Conservation (phyloP, 2,329 filamentous ascomycete genomes). For the Sarocladiaceae sp. region DNA sequence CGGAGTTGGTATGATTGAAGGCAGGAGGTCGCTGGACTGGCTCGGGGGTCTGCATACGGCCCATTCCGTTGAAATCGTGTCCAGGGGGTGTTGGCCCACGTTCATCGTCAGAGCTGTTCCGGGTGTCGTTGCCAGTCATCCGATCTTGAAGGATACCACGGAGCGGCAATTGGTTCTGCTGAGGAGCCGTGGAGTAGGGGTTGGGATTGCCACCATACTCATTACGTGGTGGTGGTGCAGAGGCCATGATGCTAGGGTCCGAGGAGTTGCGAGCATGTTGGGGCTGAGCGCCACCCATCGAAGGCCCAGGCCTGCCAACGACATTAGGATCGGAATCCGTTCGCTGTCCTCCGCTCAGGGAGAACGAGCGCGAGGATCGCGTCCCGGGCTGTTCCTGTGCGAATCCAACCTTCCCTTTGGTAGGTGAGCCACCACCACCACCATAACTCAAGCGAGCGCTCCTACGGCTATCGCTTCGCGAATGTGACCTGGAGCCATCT, state of each 20-base stretch:
- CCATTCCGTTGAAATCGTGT: constrained; percentile 47
- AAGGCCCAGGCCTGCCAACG: constrained; percentile 28
- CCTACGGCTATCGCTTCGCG: constrained; percentile 51
- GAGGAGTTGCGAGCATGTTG: constrained; percentile 42
- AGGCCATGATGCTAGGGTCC: constrained; percentile 29
- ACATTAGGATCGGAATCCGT: constrained; percentile 46
- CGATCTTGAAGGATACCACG: constrained; percentile 37
- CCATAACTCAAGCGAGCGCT: constrained; percentile 50
- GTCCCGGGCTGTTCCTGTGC: constrained; percentile 42
- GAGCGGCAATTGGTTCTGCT: constrained; percentile 28
- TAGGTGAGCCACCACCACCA: constrained; percentile 18
- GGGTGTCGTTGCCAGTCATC: constrained; percentile 42
- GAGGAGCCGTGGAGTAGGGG: constrained; percentile 24
- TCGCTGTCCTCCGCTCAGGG: constrained; percentile 35
- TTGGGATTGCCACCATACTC: constrained; percentile 19
- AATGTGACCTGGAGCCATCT: constrained; percentile 36
- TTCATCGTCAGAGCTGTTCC: constrained; percentile 51
- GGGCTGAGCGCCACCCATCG: constrained; percentile 24
- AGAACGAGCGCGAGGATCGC: constrained; percentile 47
- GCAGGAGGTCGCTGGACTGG: constrained; percentile 73
- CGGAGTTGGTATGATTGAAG: constrained; percentile 54
- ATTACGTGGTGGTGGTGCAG: constrained; percentile 19
- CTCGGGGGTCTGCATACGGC: constrained; percentile 58
- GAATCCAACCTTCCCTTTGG: constrained; percentile 47
- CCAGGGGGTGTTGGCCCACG: constrained; percentile 32